Conservation (phyloP, 345 rosid genomes). For the Salix dunnii region DNA sequence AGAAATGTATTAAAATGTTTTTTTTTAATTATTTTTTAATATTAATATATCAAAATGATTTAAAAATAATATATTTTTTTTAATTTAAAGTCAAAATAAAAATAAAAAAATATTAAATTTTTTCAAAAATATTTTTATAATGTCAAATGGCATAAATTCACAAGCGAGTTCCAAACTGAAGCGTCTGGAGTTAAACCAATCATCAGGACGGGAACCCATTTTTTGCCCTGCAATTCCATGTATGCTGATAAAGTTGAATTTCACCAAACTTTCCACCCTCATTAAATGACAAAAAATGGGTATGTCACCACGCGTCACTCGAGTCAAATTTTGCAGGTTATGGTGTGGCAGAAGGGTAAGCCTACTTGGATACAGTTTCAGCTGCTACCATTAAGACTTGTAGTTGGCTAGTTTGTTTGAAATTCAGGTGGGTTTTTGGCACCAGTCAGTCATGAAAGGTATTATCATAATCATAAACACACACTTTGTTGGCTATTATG, state of each 20-base stretch:
- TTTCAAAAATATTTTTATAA: no score
- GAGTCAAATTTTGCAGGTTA: neutral
- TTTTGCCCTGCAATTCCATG: neutral
- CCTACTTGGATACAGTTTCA: neutral
- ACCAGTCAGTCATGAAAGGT: neutral
- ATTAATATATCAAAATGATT: no score
- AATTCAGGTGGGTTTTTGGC: neutral
- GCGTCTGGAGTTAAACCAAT: no score
- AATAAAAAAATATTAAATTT: no score
- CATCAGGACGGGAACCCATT: no score
- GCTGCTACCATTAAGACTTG: neutral
- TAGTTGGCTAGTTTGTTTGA: neutral
- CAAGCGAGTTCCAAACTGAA: no score
- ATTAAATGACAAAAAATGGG: neutral
- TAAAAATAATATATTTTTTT: no score
- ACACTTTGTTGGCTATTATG: neutral
- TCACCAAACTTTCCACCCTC: neutral
- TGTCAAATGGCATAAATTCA: no score
- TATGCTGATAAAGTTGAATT: neutral
- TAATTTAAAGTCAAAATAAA: no score
- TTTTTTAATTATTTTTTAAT: no score
- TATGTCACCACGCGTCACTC: neutral
- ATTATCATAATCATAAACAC: neutral
- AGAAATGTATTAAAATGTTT: no score
- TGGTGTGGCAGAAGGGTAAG: neutral